Evolutionary conservation across 495 filamentous ascomycete genomes (phyloP), one percentile per base, ranked within the genome.

Genomic region (Pyronema omphalodes): DNA sequence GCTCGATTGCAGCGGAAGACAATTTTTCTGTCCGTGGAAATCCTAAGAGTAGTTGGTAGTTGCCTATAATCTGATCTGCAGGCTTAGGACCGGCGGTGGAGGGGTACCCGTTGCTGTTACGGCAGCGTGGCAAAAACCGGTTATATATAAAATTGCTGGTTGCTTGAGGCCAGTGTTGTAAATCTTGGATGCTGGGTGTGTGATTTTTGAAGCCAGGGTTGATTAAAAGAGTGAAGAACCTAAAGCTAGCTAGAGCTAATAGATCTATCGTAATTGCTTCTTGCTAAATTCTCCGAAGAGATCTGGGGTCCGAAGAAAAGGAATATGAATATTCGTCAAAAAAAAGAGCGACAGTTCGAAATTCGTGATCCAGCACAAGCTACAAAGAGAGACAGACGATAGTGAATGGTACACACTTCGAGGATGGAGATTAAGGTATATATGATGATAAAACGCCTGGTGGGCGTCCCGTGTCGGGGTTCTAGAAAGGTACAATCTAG

Each of bases 381-480:
- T 3, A 9, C 14, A 53, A 56, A 18, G 48, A 56, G 55, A 55
- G 45, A 59, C 51, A 57, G 47, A 55, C 45, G 52, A 41, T 44
- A 59, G 55, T 51, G 44, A 52, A 58, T 62, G 34, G 37, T 50
- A 54, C 23, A 51, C 35, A 48, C 12, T 55, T 59, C 47, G 58
- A 59, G 46, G 58, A 51, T 41, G 50, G 54, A 52, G 59, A 63
- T 57, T 55, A 63, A 54, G 56, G 57, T 62, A 62, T 63, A 63
- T 62, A 29, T 29, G 23, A 29, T 29, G 23, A 29, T 29, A 29
- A 29, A 29, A 29, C 23, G 23, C 23, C 23, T 29, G 23, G 2
- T 29, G 23, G 23, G 23, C 23, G 1, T 29, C 23, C 23, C 23
- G 23, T 29, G 23, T 29, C 23, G 23, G 23, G 23, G 23, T 29